Evolutionary conservation across 2,329 filamentous ascomycete genomes (phyloP).

Genomic region (Fusarium brachygibbosum): DNA sequence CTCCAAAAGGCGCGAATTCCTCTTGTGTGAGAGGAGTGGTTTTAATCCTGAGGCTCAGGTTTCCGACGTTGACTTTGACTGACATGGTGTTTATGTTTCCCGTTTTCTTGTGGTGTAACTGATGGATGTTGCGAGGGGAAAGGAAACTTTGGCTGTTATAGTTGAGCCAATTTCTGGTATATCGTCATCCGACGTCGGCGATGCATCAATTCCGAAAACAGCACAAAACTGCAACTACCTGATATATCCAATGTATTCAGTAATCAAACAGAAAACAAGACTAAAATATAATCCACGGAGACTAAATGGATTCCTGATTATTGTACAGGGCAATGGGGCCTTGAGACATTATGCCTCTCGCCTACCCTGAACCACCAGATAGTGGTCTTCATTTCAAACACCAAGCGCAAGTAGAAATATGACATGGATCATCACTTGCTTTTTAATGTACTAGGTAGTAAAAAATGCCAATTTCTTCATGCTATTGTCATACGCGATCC

Average conservation of each 20-base stretch:
- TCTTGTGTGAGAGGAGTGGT: slow-evolving; percentile 76
- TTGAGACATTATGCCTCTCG: background rate
- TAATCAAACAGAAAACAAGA: too few species aligned
- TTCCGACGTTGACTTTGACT: slow-evolving; percentile 45
- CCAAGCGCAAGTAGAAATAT: background rate
- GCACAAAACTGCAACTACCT: slow-evolving; percentile 54
- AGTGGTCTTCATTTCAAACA: background rate
- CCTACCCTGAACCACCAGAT: slow-evolving; percentile 2
- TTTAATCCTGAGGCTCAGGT: slow-evolving; percentile 57
- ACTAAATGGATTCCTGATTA: background rate
- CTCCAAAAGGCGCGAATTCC: slow-evolving; percentile 84
- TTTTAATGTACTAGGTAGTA: background rate
- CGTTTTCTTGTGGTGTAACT: background rate
- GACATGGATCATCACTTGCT: background rate
- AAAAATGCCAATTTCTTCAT: background rate
- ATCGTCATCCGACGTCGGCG: slow-evolving; percentile 25
- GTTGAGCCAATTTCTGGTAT: slow-evolving; percentile 13
- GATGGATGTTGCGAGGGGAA: background rate
- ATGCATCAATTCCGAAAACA: background rate
- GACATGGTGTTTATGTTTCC: slow-evolving; percentile 39
- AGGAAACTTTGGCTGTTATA: background rate
- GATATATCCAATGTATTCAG: background rate
- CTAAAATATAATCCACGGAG: background rate
- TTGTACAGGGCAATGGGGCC: too few species aligned
- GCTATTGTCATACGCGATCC: slow-evolving; percentile 3